Percentiles rank a stretch among this genome's conserved stretches.
Conservation (phyloP, 805 yeast genomes). For the Candida suzukii region DNA sequence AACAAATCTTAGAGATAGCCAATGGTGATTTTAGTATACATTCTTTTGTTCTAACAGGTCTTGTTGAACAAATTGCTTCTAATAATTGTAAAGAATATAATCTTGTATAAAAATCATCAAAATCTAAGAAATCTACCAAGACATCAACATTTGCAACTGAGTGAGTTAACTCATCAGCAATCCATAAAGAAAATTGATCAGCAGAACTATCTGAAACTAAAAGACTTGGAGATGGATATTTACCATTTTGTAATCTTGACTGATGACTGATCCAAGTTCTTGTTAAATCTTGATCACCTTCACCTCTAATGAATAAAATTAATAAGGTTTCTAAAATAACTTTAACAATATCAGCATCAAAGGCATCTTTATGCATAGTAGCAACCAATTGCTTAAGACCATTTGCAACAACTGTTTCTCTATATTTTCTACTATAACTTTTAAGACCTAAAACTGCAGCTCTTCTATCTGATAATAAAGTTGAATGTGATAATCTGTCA, state of each 20-base stretch:
- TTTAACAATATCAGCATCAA: conserved; percentile 62
- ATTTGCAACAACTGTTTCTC: conserved; percentile 86
- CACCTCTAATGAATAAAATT: conserved; percentile 66
- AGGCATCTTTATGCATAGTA: conserved; percentile 56
- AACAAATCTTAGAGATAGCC: conserved; percentile 71
- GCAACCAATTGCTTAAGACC: conserved; percentile 70
- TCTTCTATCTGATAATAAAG: conserved; percentile 73
- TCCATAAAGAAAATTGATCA: conserved; percentile 90
- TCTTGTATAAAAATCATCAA: conserved; percentile 64
- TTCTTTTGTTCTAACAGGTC: conserved; percentile 70
- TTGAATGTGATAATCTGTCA: conserved; percentile 80
- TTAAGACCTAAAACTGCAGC: conserved; percentile 89
- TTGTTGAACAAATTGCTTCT: conserved; percentile 73
- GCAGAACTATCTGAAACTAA: conserved; percentile 45
- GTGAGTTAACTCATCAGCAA: conserved; percentile 88
- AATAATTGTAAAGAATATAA: conserved; percentile 79
- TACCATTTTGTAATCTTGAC: conserved; percentile 67
- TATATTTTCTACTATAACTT: conserved; percentile 78
- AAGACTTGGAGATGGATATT: conserved; percentile 68
- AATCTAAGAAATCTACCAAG: conserved; percentile 30
- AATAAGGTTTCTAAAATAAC: conserved; percentile 82
- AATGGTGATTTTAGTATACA: conserved; percentile 66
- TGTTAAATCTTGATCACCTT: conserved; percentile 54
- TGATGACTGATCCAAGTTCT: conserved; percentile 68
- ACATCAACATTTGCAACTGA: conserved; percentile 43